phyloP scores from a whole-genome alignment of 73 alveolate genomes.

The Paraurostyla sp. region DNA sequence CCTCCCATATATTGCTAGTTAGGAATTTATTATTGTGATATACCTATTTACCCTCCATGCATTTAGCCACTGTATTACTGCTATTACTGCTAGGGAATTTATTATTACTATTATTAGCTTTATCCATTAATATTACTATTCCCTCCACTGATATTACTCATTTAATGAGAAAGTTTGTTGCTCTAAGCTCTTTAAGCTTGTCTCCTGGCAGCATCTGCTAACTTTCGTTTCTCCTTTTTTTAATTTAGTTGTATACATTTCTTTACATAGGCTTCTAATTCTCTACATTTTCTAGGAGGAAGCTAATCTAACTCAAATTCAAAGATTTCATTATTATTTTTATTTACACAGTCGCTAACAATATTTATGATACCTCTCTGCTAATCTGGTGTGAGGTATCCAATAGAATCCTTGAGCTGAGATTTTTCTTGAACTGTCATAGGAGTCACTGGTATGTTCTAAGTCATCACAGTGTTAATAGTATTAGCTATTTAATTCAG shows the following conservation, averaged over 20 bases:
- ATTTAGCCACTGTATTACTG: background rate
- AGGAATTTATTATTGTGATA: background rate
- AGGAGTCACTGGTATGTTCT: conserved; percentile 35
- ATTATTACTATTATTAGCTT: background rate
- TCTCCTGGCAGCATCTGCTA: conserved; percentile 40
- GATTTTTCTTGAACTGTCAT: conserved; percentile 60
- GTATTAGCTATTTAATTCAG: background rate
- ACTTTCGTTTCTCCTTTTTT: conserved; percentile 43
- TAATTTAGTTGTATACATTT: conserved; percentile 1
- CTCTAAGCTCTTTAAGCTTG: background rate
- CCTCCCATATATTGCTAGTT: background rate
- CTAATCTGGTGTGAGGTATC: conserved; percentile 42
- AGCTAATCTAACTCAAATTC: conserved; percentile 62
- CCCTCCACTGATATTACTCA: no score
- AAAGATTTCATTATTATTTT: conserved; percentile 48
- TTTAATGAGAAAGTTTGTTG: no score
- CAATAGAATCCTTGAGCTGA: conserved; percentile 14
- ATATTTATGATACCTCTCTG: conserved; percentile 63
- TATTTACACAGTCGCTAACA: background rate
- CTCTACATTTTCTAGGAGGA: conserved; percentile 60
- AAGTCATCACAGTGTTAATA: background rate
- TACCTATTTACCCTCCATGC: background rate
- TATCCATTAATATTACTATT: no score
- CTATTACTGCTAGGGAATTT: background rate
- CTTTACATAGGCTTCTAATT: conserved; percentile 52